phyloP scores from a whole-genome alignment of 176 grass and related monocot genomes.

The Triticum monococcum region DNA sequence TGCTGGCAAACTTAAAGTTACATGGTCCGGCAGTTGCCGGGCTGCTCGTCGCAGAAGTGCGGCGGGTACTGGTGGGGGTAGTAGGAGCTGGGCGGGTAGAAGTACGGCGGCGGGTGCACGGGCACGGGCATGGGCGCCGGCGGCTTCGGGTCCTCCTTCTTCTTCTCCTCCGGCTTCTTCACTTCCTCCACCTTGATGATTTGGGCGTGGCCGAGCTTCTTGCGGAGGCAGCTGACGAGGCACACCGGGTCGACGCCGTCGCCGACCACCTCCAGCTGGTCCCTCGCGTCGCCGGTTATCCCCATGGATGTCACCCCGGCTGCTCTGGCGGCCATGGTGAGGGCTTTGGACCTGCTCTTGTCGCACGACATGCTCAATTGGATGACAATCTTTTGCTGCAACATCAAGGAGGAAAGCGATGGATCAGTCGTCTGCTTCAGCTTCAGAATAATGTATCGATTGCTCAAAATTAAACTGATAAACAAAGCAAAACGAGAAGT shows the following conservation, averaged over 20 bases:
- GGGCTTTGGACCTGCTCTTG: slow-evolving; percentile 30
- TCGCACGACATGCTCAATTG: slow-evolving; percentile 47
- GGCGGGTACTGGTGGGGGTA: slow-evolving; percentile 8
- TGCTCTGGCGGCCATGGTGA: slow-evolving; percentile 29
- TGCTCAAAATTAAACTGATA: neutral
- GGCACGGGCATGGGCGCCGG: too few species aligned
- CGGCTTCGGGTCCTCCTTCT: neutral
- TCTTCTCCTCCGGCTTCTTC: slow-evolving; percentile 4
- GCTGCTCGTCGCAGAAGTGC: slow-evolving; percentile 9
- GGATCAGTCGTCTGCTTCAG: neutral
- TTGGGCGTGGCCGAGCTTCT: slow-evolving; percentile 48
- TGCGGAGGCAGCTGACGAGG: slow-evolving; percentile 47
- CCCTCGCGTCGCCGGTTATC: slow-evolving; percentile 48
- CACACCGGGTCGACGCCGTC: slow-evolving; percentile 48
- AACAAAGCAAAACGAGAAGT: neutral
- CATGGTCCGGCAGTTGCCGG: slow-evolving; percentile 37
- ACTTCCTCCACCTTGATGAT: slow-evolving; percentile 62
- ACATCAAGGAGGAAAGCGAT: neutral
- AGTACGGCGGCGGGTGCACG: neutral
- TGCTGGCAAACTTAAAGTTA: neutral
- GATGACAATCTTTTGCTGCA: slow-evolving; percentile 69
- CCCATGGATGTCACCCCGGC: slow-evolving; percentile 37
- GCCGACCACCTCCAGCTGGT: slow-evolving; percentile 57
- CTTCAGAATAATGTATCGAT: neutral
- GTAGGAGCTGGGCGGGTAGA: slow-evolving; percentile 1